Evolutionary conservation across 164 flowering plant genomes (phyloP), one percentile per base, ranked within the genome.

Genomic region (Santalum album): DNA sequence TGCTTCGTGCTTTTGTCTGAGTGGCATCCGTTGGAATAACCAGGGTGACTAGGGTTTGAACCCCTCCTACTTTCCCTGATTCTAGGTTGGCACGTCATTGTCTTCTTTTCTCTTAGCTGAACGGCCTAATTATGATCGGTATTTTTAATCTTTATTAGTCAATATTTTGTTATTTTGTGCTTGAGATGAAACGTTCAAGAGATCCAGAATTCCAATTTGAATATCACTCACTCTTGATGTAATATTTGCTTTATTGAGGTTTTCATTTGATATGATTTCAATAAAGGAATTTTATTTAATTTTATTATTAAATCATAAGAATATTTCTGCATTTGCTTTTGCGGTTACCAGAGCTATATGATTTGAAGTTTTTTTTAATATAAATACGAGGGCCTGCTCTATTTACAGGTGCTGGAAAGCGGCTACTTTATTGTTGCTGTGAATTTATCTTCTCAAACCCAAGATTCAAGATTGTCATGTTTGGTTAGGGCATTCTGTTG

Each of bases 1-100:
- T 77, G 78, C 57, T 71, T 76, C 62, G 53, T 71, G 73, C 79
- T 75, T 44, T 66, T 80, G 64, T 74, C 84, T 64, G 86, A 84
- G 63, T 86, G 95, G 88, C 88, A 84, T n/a, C 88, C 90, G 6
- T 54, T 84, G 50, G 79, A 85, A 68, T 80, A 75, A 57, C 68
- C 49, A 24, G 67, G 68, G 38, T 40, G 56, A 54, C n/a, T 67
- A 4, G 72, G 73, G 72, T 68, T 57, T 55, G 48, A 57, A 44
- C 34, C 38, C 25, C n/a, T n/a, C 12, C 16, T 14, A 34, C 45
- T 24, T 51, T 48, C 16, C 6, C 26, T 53, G 0, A 25, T 52
- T 38, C 14, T 38, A 57, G 67, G 62, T 58, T 45, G 45, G 53
- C 61, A 19, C 14, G 9, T 20, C 15, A 20, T 2, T 22, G 7